phyloP scores from a whole-genome alignment of 371 early-diverging fungal genomes.

The Apophysomyces elegans region DNA sequence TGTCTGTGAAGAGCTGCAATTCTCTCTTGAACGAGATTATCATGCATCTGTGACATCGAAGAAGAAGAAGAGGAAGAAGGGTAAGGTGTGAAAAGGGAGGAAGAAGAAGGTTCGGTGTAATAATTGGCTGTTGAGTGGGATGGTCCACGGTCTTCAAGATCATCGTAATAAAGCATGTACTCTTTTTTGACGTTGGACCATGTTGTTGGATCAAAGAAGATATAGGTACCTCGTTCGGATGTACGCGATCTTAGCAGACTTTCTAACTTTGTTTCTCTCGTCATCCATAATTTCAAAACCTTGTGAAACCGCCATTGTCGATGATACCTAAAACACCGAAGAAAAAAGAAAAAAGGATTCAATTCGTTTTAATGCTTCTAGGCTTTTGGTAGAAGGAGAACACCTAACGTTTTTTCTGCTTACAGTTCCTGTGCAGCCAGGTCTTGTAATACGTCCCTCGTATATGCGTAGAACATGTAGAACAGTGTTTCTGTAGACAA shows the following conservation, averaged over 20 bases:
- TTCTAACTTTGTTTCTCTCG: slow-evolving; percentile 59
- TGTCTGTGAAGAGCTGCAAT: too few species aligned
- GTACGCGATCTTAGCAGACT: slow-evolving; percentile 41
- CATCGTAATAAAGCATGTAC: slow-evolving; percentile 77
- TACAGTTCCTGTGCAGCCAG: slow-evolving; percentile 91
- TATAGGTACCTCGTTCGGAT: slow-evolving; percentile 78
- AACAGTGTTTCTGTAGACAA: slow-evolving; percentile 93
- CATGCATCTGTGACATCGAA: too few species aligned
- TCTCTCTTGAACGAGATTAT: too few species aligned
- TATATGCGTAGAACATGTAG: slow-evolving; percentile 94
- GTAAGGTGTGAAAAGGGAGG: too few species aligned
- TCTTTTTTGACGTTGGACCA: slow-evolving; percentile 88
- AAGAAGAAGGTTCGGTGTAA: too few species aligned
- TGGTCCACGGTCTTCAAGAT: slow-evolving; percentile 74
- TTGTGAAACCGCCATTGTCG: slow-evolving; percentile 94
- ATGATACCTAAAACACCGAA: slow-evolving; percentile 49
- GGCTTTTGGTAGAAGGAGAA: neutral
- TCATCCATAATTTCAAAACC: slow-evolving; percentile 85
- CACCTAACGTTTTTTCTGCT: slow-evolving; percentile 18
- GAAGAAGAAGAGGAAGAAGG: too few species aligned
- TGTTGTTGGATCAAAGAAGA: slow-evolving; percentile 83
- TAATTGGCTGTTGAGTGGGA: too few species aligned
- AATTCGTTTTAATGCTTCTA: neutral
- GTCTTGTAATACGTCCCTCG: slow-evolving; percentile 86
- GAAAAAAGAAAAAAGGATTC: neutral